Evolutionary conservation across 2,329 filamentous ascomycete species (phyloP).

Genomic region (Curvularia eragrostidis): DNA sequence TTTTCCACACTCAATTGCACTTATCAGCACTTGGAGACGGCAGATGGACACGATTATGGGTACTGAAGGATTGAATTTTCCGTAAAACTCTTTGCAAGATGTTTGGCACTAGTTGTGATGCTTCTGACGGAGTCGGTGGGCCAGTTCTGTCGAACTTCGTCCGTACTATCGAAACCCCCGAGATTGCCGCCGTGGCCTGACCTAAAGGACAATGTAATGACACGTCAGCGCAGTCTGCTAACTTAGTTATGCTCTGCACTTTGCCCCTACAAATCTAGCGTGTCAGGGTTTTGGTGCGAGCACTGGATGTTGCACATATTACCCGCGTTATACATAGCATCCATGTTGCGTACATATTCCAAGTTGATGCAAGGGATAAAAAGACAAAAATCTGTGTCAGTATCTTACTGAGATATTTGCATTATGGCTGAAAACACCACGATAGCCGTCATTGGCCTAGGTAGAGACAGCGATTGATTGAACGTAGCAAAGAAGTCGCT

Average conservation of each 20-base stretch:
- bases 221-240: background rate
- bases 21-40: too few relatives aligned
- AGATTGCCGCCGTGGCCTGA: background rate
- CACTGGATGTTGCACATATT: background rate
- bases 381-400: background rate
- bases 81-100: too few relatives aligned
- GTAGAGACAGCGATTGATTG: background rate
- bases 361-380: too few relatives aligned
- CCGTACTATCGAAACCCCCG: background rate
- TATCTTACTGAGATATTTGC: background rate
- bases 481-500: background rate
- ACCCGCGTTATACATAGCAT: too few relatives aligned
- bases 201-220: background rate
- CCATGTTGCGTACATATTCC: too few relatives aligned
- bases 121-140: too few relatives aligned
- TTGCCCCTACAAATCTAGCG: background rate
- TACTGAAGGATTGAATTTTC: too few relatives aligned
- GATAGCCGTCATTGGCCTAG: slow-evolving; percentile 25
- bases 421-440: slow-evolving; percentile 4
- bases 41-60: too few relatives aligned
- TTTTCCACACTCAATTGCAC: too few relatives aligned
- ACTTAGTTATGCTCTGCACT: background rate
- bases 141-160: too few relatives aligned
- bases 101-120: too few relatives aligned
- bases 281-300: background rate